Evolutionary conservation across 1,284 basidiomycete species (phyloP), one percentile per base, ranked within the genome.

Genomic region (Boletus smithii): DNA sequence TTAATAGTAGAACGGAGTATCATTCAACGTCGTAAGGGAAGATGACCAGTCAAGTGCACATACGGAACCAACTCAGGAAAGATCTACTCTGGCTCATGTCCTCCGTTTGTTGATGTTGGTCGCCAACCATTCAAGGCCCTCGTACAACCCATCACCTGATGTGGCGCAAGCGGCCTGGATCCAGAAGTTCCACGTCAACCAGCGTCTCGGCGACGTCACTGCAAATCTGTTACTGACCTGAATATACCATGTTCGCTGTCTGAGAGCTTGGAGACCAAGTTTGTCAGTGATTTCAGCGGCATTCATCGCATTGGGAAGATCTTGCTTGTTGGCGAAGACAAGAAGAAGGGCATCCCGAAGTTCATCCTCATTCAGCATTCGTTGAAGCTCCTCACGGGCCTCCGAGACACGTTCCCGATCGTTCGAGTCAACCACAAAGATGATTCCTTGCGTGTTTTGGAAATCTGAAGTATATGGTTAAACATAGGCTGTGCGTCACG

Each of bases 381-480:
- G 89, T 73, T 99, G 97, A 51, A 99, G 83, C 75, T 99, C 97
- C 77, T 99, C 97, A 55, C 97, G 89, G 44, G 97, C 97, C 76
- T 99, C 97, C 44, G 92, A 89, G 55, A 99, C 91, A 90, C 97
- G 95, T 74, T 99, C 97, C 73, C 97, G 81, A 79, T 99, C 97
- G 74, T 99, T 99, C 48, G 97, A 99, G 73, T 99, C 97, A 57
- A 99, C 95, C 49, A 99, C 97, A 71, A 99, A 99, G 69, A 99
- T 99, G 76, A 99, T 98, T 60, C 95, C 97, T 76, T 99, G 97
- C 40, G 97, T 99, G 80, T 99, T 99, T 76, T 99, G 97, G 92
- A 97, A 99, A 79, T 99, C 95, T 97, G 58, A 24, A 50, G 33
- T 44, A 40, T 24, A 46, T 37, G 32, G 40, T 60, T 48, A 54